Evolutionary conservation across 2,329 filamentous ascomycete species (phyloP).

Genomic region (Arthroderma sp.): DNA sequence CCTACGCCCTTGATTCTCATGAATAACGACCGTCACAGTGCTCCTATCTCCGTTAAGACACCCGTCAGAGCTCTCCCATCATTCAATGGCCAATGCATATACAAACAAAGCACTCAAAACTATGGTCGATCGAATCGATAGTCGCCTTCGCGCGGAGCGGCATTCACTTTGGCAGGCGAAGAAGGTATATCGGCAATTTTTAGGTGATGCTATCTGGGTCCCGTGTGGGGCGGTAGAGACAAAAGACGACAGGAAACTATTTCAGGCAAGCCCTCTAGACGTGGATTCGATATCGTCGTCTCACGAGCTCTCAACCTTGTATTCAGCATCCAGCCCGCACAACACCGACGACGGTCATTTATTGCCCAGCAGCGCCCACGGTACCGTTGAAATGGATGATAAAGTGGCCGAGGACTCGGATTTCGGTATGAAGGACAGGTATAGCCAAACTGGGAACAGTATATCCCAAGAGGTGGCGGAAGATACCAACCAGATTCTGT

Average conservation of each 20-base stretch:
- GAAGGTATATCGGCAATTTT: constrained; percentile 43
- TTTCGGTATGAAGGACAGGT: too few species aligned
- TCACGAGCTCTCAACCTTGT: too few species aligned
- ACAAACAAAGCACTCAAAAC: constrained; percentile 45
- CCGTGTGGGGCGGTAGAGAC: constrained; percentile 42
- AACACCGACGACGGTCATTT: too few species aligned
- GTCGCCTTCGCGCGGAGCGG: constrained; percentile 45
- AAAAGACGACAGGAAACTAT: constrained; percentile 36
- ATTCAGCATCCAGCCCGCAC: too few species aligned
- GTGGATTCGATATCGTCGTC: too few species aligned
- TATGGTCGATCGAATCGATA: constrained; percentile 43
- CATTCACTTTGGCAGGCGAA: constrained; percentile 45
- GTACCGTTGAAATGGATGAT: too few species aligned
- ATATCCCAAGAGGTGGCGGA: too few species aligned
- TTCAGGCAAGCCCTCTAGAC: constrained; percentile 20
- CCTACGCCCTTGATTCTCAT: background rate
- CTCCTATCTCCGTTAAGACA: constrained; percentile 50
- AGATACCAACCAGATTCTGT: too few species aligned
- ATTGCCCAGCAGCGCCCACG: too few species aligned
- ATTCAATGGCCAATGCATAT: constrained; percentile 46
- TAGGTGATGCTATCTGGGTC: constrained; percentile 49
- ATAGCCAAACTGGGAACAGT: too few species aligned
- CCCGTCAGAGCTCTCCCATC: constrained; percentile 45
- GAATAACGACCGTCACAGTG: constrained; percentile 23
- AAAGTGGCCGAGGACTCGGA: too few species aligned